These are phyloP conservation scores for Saturnispora quitensis DNA, from an alignment of 805 yeast genomes.

Conservation along the genomic window DNA sequence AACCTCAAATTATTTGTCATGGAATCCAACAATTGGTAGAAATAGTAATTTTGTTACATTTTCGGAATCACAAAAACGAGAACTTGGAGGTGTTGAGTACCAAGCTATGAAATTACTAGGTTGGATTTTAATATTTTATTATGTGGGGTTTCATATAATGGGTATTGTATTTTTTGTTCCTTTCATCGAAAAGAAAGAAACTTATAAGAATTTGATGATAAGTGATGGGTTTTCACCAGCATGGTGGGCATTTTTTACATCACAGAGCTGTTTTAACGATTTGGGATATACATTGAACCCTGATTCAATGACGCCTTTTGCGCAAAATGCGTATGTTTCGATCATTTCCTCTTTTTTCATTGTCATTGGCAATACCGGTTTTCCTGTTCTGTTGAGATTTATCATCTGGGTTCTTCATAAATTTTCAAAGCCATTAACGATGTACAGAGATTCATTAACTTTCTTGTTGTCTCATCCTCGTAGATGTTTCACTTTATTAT, in stretches of 20 bases:
- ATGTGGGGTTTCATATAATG: constrained; percentile 64
- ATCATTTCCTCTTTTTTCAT: constrained; percentile 60
- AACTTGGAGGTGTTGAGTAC: constrained; percentile 95
- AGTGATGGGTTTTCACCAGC: constrained; percentile 58
- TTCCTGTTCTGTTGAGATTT: constrained; percentile 75
- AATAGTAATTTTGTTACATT: constrained; percentile 85
- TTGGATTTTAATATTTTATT: constrained; percentile 54
- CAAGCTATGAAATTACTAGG: constrained; percentile 75
- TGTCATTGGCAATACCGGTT: constrained; percentile 90
- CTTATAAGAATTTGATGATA: constrained; percentile 37
- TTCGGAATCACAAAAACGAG: constrained; percentile 79
- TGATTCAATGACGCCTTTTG: constrained; percentile 66
- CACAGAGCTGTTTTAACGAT: constrained; percentile 75
- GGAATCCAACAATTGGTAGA: constrained; percentile 87
- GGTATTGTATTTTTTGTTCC: constrained; percentile 47
- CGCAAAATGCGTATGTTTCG: constrained; percentile 53
- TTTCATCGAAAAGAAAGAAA: constrained; percentile 41
- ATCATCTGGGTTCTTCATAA: constrained; percentile 74
- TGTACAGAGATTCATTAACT: constrained; percentile 65
- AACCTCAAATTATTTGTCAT: constrained; percentile 68
- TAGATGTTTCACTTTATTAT: constrained; percentile 86
- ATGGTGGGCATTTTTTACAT: constrained; percentile 92
- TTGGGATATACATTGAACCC: constrained; percentile 78
- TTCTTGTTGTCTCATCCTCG: constrained; percentile 93
- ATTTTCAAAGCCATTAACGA: constrained; percentile 54